These are phyloP conservation scores for Cornus florida DNA, from an alignment of 148 eudicot species.

Conservation along the genomic window DNA sequence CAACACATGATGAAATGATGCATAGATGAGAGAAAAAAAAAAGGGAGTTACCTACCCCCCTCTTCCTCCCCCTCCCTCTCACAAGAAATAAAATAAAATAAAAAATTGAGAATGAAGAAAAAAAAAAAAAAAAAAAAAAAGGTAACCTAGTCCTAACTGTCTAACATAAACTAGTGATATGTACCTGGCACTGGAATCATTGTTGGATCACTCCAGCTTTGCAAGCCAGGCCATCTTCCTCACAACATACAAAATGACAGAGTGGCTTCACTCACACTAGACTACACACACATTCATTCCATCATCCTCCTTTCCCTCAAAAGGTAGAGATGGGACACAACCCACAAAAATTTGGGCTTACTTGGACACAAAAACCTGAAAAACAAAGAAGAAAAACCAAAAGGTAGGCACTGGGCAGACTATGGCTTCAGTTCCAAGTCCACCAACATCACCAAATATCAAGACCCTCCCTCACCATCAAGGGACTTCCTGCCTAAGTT, in stretches of 20 bases:
- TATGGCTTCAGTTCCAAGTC: neutral
- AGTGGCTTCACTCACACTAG: constrained; percentile 28
- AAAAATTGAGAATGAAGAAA: neutral
- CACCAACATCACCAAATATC: constrained; percentile 8
- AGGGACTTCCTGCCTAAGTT: neutral
- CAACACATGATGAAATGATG: constrained; percentile 24
- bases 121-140: neutral
- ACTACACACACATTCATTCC: constrained; percentile 34
- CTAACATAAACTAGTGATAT: constrained; percentile 23
- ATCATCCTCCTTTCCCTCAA: constrained; percentile 37
- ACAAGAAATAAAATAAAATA: neutral
- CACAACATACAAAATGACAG: constrained; percentile 25
- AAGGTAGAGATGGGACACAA: constrained; percentile 21
- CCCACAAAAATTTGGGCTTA: constrained; percentile 34
- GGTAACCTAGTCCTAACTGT: constrained; percentile 20
- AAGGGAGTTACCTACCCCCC: constrained; percentile 30
- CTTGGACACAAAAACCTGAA: constrained; percentile 4
- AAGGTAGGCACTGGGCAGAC: constrained; percentile 1
- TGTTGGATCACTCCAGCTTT: constrained; percentile 33
- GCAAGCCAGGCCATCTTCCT: constrained; percentile 17
- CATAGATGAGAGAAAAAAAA: constrained; percentile 12
- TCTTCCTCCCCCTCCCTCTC: constrained; percentile 7
- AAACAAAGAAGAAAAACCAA: neutral
- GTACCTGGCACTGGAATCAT: constrained; percentile 27
- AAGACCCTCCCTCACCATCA: constrained; percentile 15